phyloP scores from a whole-genome alignment of 768 basidiomycete genomes.

The Paxillus involutus region DNA sequence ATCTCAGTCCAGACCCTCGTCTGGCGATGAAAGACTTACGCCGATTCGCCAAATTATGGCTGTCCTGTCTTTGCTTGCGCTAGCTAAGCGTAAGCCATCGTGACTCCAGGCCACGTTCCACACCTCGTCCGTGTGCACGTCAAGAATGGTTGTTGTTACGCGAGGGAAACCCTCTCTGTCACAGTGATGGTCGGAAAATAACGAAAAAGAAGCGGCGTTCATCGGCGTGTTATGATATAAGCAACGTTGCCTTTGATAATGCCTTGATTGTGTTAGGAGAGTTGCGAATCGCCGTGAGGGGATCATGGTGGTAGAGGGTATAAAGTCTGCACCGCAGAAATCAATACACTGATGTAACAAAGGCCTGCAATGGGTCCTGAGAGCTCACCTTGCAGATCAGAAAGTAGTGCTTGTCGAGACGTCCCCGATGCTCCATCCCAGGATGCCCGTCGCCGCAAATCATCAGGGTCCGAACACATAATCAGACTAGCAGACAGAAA shows the following conservation, averaged over 20 bases:
- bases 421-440: constrained; percentile 89
- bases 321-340: constrained; percentile 58
- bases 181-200: constrained; percentile 87
- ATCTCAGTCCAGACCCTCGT: constrained; percentile 4
- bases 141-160: constrained; percentile 79
- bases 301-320: constrained; percentile 91
- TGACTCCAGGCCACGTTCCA: constrained; percentile 98
- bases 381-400: constrained; percentile 75
- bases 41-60: constrained; percentile 89
- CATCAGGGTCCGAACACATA: constrained; percentile 87
- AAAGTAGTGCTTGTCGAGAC: constrained; percentile 76
- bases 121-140: constrained; percentile 89
- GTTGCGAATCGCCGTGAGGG: constrained; percentile 86
- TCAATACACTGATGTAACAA: not conserved
- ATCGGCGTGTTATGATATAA: constrained; percentile 80
- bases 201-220: constrained; percentile 61
- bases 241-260: constrained; percentile 78
- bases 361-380: not conserved
- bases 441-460: constrained; percentile 73
- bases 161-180: constrained; percentile 80
- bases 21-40: constrained; percentile 47
- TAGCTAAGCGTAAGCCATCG: constrained; percentile 81
- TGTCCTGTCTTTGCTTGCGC: constrained; percentile 81
- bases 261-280: constrained; percentile 81
- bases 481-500: constrained; percentile 57